Percentiles rank a stretch among this genome's conserved stretches.
These are phyloP conservation scores for Ophiostoma populinum DNA, from an alignment of 2,329 filamentous ascomycete genomes.

Conservation along the genomic window DNA sequence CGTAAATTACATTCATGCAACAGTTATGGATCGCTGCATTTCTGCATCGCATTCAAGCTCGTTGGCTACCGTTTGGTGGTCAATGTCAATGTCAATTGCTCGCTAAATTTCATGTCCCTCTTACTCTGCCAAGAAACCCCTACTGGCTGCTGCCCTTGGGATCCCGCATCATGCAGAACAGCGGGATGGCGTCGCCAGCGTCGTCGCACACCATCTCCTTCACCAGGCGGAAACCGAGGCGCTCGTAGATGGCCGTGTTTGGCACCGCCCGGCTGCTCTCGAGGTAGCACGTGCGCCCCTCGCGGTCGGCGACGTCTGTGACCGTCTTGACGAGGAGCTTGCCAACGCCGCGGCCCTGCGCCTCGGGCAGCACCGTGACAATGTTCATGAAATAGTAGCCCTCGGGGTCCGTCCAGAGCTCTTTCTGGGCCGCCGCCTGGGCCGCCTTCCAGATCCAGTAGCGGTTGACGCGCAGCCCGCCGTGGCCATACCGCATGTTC, in stretches of 20 bases:
- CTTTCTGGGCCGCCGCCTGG: background rate
- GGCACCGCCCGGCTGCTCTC: background rate
- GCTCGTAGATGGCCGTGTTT: conserved; percentile 1
- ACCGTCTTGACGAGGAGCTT: background rate
- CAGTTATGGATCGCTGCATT: no score
- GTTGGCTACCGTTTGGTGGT: no score
- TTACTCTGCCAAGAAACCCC: no score
- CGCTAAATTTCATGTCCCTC: no score
- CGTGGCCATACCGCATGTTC: conserved; percentile 1
- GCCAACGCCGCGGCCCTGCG: conserved; percentile 1
- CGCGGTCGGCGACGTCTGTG: conserved; percentile 1
- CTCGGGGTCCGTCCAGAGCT: background rate
- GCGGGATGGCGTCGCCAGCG: background rate
- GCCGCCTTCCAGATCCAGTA: conserved; percentile 3
- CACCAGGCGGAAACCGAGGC: background rate
- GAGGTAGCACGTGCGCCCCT: background rate
- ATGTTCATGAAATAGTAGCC: conserved; percentile 3
- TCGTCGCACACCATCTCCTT: conserved; percentile 2
- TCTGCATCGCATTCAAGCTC: no score
- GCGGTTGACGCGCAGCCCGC: background rate
- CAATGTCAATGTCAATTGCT: no score
- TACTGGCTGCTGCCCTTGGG: background rate
- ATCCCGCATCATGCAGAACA: conserved; percentile 2
- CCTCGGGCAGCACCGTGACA: conserved; percentile 1
- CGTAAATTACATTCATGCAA: no score